Conservation (phyloP, 768 basidiomycete genomes). For the Panaeolus papilionaceus region DNA sequence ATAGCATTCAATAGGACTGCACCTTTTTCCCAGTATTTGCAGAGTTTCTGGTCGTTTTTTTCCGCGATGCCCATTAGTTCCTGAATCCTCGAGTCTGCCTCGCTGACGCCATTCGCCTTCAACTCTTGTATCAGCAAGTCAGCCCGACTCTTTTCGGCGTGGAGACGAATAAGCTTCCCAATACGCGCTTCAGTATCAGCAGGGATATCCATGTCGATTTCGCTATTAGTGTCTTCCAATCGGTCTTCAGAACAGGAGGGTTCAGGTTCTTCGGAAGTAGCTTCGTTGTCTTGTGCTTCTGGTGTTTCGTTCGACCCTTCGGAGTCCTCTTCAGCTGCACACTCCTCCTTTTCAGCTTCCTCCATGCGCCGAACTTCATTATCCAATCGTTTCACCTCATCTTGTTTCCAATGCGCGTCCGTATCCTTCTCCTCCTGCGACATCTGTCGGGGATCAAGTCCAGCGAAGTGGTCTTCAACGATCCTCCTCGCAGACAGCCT, state of each 20-base stretch:
- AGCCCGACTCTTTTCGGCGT: slow-evolving; percentile 16
- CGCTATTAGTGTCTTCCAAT: neutral
- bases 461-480: neutral
- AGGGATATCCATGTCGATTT: neutral
- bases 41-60: slow-evolving; percentile 9
- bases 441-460: neutral
- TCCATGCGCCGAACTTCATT: no score
- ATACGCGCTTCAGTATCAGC: slow-evolving; percentile 14
- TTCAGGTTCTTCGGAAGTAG: no score
- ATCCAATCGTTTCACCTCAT: neutral
- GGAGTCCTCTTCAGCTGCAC: no score
- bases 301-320: neutral
- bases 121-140: no score
- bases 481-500: neutral
- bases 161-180: neutral
- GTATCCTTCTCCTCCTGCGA: neutral
- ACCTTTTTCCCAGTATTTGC: neutral
- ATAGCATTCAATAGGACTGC: no score
- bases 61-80: no score
- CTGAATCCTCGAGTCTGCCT: no score
- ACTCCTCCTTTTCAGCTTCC: no score
- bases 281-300: neutral
- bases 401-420: neutral
- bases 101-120: no score
- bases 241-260: neutral